Conservation (phyloP, 371 early-diverging fungal species). For the Thermomucor indicae-seudaticae region DNA sequence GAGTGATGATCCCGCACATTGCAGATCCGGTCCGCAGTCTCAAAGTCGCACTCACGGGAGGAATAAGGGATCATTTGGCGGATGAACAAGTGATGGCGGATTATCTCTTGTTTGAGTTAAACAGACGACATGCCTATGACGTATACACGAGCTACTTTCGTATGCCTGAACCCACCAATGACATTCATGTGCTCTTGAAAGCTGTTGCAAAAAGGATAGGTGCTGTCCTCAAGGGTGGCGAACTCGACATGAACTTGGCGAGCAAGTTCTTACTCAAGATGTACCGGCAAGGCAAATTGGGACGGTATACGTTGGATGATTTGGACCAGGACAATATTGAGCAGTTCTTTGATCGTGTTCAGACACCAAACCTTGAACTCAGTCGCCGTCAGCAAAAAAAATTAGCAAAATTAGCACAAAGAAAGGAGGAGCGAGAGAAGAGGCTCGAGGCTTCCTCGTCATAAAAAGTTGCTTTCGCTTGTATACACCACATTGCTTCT, state of each 20-base stretch:
- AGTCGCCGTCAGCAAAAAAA: conserved; percentile 56
- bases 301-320: conserved; percentile 72
- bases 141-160: conserved; percentile 28
- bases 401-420: conserved; percentile 43
- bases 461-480: too few species aligned
- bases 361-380: conserved; percentile 19
- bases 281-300: conserved; percentile 71
- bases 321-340: conserved; percentile 48
- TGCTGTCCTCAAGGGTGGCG: conserved; percentile 74
- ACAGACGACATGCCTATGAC: conserved; percentile 42
- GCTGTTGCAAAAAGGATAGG: conserved; percentile 70
- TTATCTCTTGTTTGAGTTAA: conserved; percentile 83
- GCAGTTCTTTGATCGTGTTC: conserved; percentile 38
- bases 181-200: conserved; percentile 55
- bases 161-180: conserved; percentile 60
- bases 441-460: too few species aligned
- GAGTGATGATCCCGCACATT: conserved; percentile 84
- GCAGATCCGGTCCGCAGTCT: conserved; percentile 71
- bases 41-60: conserved; percentile 83
- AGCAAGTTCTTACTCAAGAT: conserved; percentile 70
- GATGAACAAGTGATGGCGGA: conserved; percentile 83
- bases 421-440: conserved; percentile 26
- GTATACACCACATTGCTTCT: too few species aligned
- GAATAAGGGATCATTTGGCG: conserved; percentile 82
- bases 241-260: conserved; percentile 57